A percentile compares a stretch with the other conserved stretches of the same genome.
Evolutionary conservation across 2,329 filamentous ascomycete species (phyloP).

Genomic region (Verticillium albo-atrum): DNA sequence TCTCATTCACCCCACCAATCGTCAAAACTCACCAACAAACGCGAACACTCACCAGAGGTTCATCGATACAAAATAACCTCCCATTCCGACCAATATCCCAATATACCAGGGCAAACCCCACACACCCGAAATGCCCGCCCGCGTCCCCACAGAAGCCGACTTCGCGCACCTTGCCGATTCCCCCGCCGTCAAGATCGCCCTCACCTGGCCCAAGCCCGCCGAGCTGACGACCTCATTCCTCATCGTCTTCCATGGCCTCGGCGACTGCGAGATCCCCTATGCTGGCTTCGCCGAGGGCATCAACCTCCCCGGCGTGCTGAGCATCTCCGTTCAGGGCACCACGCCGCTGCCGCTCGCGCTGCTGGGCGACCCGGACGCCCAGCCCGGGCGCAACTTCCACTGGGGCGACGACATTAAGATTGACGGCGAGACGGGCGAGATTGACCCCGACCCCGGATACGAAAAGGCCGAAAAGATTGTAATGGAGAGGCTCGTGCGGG

Average conservation of each 20-base stretch:
- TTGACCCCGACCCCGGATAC: constrained; percentile 62
- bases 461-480: constrained; percentile 41
- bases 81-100: not conserved
- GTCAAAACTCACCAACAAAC: not conserved
- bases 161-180: constrained; percentile 35
- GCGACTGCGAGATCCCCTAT: constrained; percentile 69
- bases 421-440: constrained; percentile 40
- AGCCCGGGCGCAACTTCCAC: constrained; percentile 35
- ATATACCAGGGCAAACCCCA: not conserved
- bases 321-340: constrained; percentile 70
- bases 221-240: constrained; percentile 70
- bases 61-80: not conserved
- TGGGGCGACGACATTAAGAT: constrained; percentile 65
- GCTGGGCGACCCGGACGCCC: constrained; percentile 36
- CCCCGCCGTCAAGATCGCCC: constrained; percentile 34
- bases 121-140: constrained; percentile 32
- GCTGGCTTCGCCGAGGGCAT: constrained; percentile 63
- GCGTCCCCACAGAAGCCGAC: constrained; percentile 46
- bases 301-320: constrained; percentile 70
- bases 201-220: constrained; percentile 46
- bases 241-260: constrained; percentile 79
- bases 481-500: constrained; percentile 44
- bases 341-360: constrained; percentile 64
- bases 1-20: not conserved
- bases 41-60: not conserved